Evolutionary conservation across 805 yeast species (phyloP), one percentile per base, ranked within the genome.

Genomic region (Hanseniaspora singularis): DNA sequence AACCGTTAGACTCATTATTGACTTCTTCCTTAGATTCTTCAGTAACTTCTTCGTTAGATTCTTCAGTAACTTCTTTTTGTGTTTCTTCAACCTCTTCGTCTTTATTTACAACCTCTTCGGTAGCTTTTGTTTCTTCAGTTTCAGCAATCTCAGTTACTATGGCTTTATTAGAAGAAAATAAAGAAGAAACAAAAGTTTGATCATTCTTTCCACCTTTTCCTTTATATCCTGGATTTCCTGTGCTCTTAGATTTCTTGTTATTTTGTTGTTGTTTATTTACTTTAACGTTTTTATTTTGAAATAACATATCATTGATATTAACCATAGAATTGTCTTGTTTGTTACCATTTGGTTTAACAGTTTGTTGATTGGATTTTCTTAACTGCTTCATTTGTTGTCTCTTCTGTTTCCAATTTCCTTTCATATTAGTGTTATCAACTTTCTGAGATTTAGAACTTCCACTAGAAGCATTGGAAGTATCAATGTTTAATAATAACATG

Each of bases 1-100:
- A 89, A 3, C 82, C 68, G 9, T 82, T 74, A 1, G 78, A 67
- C 55, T 81, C 87, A 27, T 84, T 60, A 0, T 96, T 96, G 8
- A 60, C 53, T 2, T 64, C 65, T 19, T 67, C 66, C 23, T 68
- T 63, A 1, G 59, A 65, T 43, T 78, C 67, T 55, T 81, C 87
- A 24, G 84, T 60, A 0, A 96, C 96, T 0, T 96, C 96, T 64
- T 92, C 92, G 0, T 96, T 85, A 1, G 94, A 83, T 47, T 47
- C 52, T 10, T 58, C 52, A 16, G 57, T 61, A 7, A 59, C 53
- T 33, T 10, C 22, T 22, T 8, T 12, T 32, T 23, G 27, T 16
- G 32, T n/a, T 20, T 51, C 18, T 57, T 61, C 7, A 27, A 84
- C 59, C 0, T 60, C 53, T 2, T 64, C 64, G 18, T 66, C 66